phyloP scores from a whole-genome alignment of 2,329 filamentous ascomycete species.

The Ceratocystis ficicola region DNA sequence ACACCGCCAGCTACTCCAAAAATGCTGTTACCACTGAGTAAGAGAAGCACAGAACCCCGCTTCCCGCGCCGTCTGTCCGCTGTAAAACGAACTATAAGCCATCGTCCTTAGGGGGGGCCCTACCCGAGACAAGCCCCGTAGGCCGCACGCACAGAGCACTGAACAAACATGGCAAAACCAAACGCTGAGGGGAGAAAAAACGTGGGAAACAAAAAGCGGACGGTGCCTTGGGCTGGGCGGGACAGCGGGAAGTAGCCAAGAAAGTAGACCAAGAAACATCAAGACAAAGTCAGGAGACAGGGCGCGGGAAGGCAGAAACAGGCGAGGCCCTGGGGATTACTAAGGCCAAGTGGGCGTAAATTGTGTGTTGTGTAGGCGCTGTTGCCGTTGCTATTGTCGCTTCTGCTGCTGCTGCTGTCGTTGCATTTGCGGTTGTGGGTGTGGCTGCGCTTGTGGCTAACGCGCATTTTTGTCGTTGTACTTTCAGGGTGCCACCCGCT shows the following conservation, averaged over 20 bases:
- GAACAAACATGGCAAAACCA: background rate
- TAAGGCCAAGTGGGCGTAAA: background rate
- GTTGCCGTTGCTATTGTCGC: background rate
- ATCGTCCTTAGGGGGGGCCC: background rate
- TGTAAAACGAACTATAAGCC: constrained; percentile 2
- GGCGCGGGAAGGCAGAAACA: background rate
- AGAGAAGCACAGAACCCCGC: background rate
- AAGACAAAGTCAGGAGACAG: background rate
- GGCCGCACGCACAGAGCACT: background rate
- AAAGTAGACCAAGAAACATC: too few species aligned
- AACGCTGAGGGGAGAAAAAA: background rate
- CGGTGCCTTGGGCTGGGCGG: background rate
- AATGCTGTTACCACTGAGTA: background rate
- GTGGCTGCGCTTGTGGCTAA: background rate
- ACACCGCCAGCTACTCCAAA: too few species aligned
- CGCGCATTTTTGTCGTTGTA: background rate
- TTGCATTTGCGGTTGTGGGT: background rate
- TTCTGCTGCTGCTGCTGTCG: background rate
- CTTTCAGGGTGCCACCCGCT: background rate
- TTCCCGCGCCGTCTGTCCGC: background rate
- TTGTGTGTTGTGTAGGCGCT: background rate
- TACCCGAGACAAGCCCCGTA: background rate
- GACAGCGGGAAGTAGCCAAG: background rate
- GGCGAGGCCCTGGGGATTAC: background rate
- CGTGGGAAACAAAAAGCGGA: background rate